A percentile compares a stretch with the other conserved stretches of the same genome.
Conservation (phyloP, 371 early-diverging fungal species). For the Mucor plumbeus region DNA sequence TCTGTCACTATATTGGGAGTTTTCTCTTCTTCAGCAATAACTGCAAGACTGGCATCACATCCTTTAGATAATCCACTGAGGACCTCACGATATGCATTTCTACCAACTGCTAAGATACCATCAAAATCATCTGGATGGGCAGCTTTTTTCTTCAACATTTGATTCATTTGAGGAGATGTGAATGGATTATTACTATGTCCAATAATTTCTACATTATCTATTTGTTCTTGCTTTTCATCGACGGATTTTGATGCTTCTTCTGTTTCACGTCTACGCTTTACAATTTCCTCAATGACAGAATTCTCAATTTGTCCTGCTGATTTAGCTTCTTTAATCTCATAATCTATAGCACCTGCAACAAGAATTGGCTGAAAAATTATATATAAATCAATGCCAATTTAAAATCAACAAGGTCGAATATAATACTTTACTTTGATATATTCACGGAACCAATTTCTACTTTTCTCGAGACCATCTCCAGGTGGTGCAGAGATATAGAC, state of each 20-base stretch:
- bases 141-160: conserved; percentile 1
- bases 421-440: conserved; percentile 64
- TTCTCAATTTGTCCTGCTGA: conserved; percentile 58
- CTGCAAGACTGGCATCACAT: conserved; percentile 54
- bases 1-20: background rate
- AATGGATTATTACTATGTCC: conserved; percentile 18
- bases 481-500: conserved; percentile 70
- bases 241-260: conserved; percentile 17
- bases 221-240: background rate
- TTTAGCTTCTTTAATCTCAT: conserved; percentile 67
- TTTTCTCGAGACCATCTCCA: conserved; percentile 72
- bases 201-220: background rate
- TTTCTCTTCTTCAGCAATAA: conserved; percentile 11
- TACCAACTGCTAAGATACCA: conserved; percentile 67
- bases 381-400: background rate
- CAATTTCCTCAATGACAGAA: conserved; percentile 60
- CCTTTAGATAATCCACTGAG: conserved; percentile 66
- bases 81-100: conserved; percentile 64
- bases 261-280: conserved; percentile 53
- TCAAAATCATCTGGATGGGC: conserved; percentile 31
- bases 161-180: background rate
- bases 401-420: background rate
- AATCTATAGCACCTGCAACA: conserved; percentile 72
- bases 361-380: conserved; percentile 61
- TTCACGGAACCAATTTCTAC: conserved; percentile 66